Evolutionary conservation across 1,284 basidiomycete genomes (phyloP), one percentile per base, ranked within the genome.

Genomic region (Microbotryum silenes-acaulis): DNA sequence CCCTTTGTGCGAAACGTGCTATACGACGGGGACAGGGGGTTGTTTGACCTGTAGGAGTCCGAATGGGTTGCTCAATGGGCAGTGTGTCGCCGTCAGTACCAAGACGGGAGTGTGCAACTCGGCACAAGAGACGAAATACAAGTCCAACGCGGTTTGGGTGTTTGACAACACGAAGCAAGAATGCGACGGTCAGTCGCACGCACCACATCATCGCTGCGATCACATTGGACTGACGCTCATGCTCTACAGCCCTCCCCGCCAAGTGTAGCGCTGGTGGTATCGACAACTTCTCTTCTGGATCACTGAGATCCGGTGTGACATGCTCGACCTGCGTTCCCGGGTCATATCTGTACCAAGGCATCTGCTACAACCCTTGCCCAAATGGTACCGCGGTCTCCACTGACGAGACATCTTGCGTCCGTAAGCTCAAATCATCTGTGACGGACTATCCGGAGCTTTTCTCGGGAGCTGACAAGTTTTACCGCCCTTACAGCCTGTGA

Each of bases 281-380:
- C 64, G 78, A 85, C 3, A 82, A 79, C 64, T 91, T 91, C 74
- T 84, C 72, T 57, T 79, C 81, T 18, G 82, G 80, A 0, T 88
- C 87, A 9, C 85, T 83, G 0, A 77, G 85, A 42, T 77, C 80
- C 59, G 79, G 86, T 60, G 75, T 83, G 3, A 82, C 87, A 66
- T 91, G 88, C 73, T 85, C 84, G 18, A 83, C 80, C 0, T 91
- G 88, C 72, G 73, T 90, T 45, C 82, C 87, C 21, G 88, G 88
- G 6, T 84, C 80, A 62, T 82, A 87, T 23, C 80, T 91, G 23
- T 84, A 81, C 3, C 75, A 83, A 46, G 86, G 86, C 1, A 74
- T 81, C 66, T 91, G 88, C 63, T 77, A 87, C 20, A 76, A 78
- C 44, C 80, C 76, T 59, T 91, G 88, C 69, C 87, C 89, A 2